Conservation (phyloP, 306 rosid genomes). For the Vigna unguiculata region DNA sequence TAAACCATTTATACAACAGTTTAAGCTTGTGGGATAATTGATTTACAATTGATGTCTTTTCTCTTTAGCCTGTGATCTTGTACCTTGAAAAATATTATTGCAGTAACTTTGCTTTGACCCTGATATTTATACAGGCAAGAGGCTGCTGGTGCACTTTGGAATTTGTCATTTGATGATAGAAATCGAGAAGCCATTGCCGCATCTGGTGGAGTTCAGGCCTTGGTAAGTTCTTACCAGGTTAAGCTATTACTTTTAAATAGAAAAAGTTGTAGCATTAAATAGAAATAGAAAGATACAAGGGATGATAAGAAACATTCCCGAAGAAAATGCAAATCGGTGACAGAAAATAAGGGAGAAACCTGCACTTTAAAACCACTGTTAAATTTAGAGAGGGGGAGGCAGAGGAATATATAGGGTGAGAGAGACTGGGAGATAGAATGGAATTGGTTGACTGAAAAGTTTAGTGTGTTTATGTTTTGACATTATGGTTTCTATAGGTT, state of each 20-base stretch:
- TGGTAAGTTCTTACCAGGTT: conserved; percentile 65
- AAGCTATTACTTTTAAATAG: not conserved
- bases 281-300: not conserved
- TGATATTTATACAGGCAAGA: conserved; percentile 79
- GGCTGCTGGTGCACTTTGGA: conserved; percentile 99
- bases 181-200: conserved; percentile 98
- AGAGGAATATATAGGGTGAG: not conserved
- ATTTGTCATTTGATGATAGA: conserved; percentile 97
- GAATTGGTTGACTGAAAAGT: conserved; percentile 2
- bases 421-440: not conserved
- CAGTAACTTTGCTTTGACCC: not conserved
- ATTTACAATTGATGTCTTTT: conserved; percentile 12
- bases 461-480: conserved; percentile 39
- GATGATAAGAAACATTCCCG: conserved; percentile 20
- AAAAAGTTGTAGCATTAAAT: not conserved
- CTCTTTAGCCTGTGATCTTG: conserved; percentile 36
- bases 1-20: not conserved
- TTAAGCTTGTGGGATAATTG: conserved; percentile 25
- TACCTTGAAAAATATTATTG: conserved; percentile 20
- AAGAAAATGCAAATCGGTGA: not conserved
- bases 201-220: conserved; percentile 96
- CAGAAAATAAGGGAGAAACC: conserved; percentile 3
- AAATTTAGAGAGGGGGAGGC: not conserved
- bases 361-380: not conserved
- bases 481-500: conserved; percentile 69